Percentiles rank a stretch among this genome's conserved stretches.
Evolutionary conservation across 371 early-diverging fungal species (phyloP).

Genomic region (Haplosporangium sp.): DNA sequence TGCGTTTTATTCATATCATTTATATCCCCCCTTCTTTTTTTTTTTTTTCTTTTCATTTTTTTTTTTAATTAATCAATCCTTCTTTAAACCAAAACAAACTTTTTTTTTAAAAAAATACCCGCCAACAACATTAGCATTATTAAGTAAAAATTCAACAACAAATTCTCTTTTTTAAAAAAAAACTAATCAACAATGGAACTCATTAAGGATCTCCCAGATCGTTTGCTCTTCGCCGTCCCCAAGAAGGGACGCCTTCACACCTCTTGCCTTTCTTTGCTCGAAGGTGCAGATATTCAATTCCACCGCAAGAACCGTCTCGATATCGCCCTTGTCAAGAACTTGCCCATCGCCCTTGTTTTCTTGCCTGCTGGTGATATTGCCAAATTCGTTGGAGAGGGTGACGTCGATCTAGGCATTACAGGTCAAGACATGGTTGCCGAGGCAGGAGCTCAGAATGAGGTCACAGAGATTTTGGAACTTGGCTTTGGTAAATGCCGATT

Average conservation of each 20-base stretch:
- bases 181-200: slow-evolving; percentile 64
- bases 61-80: neutral
- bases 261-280: slow-evolving; percentile 83
- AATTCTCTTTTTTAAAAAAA: no score
- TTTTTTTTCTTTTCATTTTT: slow-evolving; percentile 2
- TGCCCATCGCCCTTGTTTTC: slow-evolving; percentile 93
- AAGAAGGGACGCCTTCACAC: slow-evolving; percentile 97
- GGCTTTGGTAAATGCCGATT: slow-evolving; percentile 95
- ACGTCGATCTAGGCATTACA: slow-evolving; percentile 96
- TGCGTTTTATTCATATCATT: no score
- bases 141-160: neutral
- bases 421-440: slow-evolving; percentile 96
- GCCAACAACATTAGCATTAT: neutral
- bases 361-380: slow-evolving; percentile 96
- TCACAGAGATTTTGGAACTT: slow-evolving; percentile 78
- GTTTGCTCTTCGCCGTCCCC: slow-evolving; percentile 94
- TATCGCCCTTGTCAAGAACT: slow-evolving; percentile 94
- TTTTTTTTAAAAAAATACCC: neutral
- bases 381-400: slow-evolving; percentile 93
- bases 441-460: slow-evolving; percentile 74
- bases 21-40: neutral
- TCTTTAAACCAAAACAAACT: slow-evolving; percentile 4
- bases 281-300: slow-evolving; percentile 94
- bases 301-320: slow-evolving; percentile 93
- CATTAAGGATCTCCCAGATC: slow-evolving; percentile 75